Percentiles rank a stretch among this genome's conserved stretches.
phyloP scores from a whole-genome alignment of 1,139 yeast species.

The Hyphopichia khmerensis region DNA sequence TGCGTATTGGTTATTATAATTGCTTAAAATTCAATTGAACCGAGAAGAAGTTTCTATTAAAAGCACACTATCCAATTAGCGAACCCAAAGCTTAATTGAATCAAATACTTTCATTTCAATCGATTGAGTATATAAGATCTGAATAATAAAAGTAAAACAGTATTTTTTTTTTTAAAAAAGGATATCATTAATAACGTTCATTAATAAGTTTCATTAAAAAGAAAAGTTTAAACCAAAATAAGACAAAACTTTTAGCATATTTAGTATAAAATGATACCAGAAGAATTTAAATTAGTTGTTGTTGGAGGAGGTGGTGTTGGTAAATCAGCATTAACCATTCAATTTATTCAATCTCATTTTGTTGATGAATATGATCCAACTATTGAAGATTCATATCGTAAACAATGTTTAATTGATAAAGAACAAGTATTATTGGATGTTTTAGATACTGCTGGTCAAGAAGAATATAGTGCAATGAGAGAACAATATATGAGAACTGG shows the following conservation, averaged over 20 bases:
- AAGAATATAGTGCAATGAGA: slow-evolving; percentile 93
- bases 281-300: slow-evolving; percentile 86
- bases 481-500: slow-evolving; percentile 94
- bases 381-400: slow-evolving; percentile 75
- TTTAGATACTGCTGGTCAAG: slow-evolving; percentile 97
- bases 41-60: too few species aligned
- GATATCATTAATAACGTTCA: too few species aligned
- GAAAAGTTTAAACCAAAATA: too few species aligned
- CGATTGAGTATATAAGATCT: too few species aligned
- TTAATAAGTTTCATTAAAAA: neutral
- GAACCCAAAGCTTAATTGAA: too few species aligned
- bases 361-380: slow-evolving; percentile 98
- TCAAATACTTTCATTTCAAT: too few species aligned
- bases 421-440: slow-evolving; percentile 63
- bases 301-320: slow-evolving; percentile 99
- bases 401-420: slow-evolving; percentile 53
- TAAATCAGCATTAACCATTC: slow-evolving; percentile 91
- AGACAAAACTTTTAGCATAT: neutral
- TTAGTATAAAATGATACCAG: slow-evolving; percentile 26
- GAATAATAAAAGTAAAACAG: too few species aligned
- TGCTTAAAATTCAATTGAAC: too few species aligned
- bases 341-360: slow-evolving; percentile 85
- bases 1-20: too few species aligned
- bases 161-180: too few species aligned
- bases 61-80: too few species aligned